A percentile compares a stretch with the other conserved stretches of the same genome.
These are phyloP conservation scores for Hymenoscyphus scutula DNA, from an alignment of 2,329 filamentous ascomycete species.

Conservation along the genomic window DNA sequence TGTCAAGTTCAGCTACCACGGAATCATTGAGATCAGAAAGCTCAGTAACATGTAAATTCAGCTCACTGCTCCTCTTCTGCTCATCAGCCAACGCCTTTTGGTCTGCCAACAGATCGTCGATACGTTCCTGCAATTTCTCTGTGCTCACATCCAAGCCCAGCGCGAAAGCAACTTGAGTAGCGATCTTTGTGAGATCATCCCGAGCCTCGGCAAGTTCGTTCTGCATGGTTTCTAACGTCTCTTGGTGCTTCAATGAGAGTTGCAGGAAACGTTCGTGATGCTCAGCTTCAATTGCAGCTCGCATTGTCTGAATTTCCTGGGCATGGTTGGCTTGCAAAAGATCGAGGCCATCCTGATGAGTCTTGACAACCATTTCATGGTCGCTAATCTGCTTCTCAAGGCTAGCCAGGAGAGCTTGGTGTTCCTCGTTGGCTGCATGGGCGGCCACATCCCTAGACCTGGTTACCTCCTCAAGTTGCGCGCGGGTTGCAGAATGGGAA, in stretches of 20 bases:
- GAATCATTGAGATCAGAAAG: constrained; percentile 57
- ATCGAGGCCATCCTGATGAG: constrained; percentile 51
- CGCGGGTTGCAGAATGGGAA: constrained; percentile 62
- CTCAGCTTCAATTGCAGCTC: constrained; percentile 49
- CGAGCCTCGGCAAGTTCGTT: constrained; percentile 63
- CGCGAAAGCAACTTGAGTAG: constrained; percentile 60
- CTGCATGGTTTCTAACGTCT: constrained; percentile 55
- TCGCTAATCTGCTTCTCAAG: constrained; percentile 59
- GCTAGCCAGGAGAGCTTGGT: constrained; percentile 46
- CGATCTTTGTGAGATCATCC: constrained; percentile 63
- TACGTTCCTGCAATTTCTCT: constrained; percentile 64
- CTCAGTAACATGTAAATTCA: constrained; percentile 55
- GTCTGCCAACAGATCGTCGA: constrained; percentile 54
- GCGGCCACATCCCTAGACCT: constrained; percentile 51
- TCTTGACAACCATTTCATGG: constrained; percentile 57
- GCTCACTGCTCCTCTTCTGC: constrained; percentile 56
- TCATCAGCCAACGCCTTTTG: constrained; percentile 59
- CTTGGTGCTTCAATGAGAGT: constrained; percentile 60
- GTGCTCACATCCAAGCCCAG: constrained; percentile 62
- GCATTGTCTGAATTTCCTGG: constrained; percentile 49
- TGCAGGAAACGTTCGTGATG: constrained; percentile 57
- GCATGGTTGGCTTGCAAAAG: constrained; percentile 50
- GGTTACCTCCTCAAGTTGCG: constrained; percentile 65
- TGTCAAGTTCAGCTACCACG: constrained; percentile 60
- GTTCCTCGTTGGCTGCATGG: constrained; percentile 42